Evolutionary conservation across 257 asterid genomes (phyloP), one percentile per base, ranked within the genome.

Genomic region (Prunella vulgaris): DNA sequence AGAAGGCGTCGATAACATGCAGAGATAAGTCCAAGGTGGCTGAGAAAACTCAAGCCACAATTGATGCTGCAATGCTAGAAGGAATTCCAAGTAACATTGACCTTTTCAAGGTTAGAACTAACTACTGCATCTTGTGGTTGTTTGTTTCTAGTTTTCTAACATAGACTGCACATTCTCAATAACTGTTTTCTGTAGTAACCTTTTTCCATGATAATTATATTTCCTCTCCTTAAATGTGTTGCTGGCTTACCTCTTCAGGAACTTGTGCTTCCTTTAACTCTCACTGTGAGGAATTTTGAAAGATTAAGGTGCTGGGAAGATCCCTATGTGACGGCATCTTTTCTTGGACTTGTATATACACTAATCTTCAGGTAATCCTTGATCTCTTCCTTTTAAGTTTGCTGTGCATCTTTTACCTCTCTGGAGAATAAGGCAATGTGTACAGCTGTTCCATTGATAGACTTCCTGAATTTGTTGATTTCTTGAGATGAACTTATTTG

Each of bases 21-120:
- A 83, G 96, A 74, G 93, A 89, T 37, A 89, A 82, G 73, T 84
- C 64, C 72, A 81, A 49, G 68, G 84, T 85, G 35, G 97, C 81
- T 37, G 97, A 94, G 88, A 94, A 86, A 79, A 90, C 99, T 18
- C 97, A 89, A 76, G 99, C 96, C 59, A 91, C 99, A 10, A 94
- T 91, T 28, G 90, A 92, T 58, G 99, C 95, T 40, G 99, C 99
- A 3, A 94, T 82, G 88, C 87, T 91, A 53, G 97, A 94, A 78
- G 99, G 99, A 64, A 94, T 94, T 68, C 99, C 99, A 5, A 91
- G 96, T 70, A 94, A 94, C 64, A 91, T 94, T 14, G 99, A 91
- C 82, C 99, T 94, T 78, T 85, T 94, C 40, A 91, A 91, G 98
- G 98, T 90, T 76, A 61, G 81, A 58, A 57, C n/a, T 66, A 33